Conservation (phyloP, 129 eudicot species). For the Silybum marianum region DNA sequence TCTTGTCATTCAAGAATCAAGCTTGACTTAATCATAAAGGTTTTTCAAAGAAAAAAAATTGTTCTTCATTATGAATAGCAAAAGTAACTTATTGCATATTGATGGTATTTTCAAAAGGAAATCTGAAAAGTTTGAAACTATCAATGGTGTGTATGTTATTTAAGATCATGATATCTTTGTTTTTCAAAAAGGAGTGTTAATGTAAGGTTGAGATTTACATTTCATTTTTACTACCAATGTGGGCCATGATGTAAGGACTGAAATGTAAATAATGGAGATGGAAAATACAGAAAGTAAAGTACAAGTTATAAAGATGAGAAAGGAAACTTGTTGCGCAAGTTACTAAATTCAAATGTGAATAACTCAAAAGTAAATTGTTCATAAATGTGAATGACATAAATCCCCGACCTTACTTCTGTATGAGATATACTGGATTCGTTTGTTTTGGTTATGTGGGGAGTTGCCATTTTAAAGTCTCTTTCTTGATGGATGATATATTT, state of each 20-base stretch:
- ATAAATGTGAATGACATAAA: too few species aligned
- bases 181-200: not conserved
- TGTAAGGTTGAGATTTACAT: not conserved
- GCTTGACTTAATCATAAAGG: not conserved
- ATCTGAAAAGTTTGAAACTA: not conserved
- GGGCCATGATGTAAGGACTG: not conserved
- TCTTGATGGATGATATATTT: not conserved
- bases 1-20: conserved; percentile 7
- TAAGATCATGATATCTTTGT: not conserved
- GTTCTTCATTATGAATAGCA: not conserved
- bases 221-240: not conserved
- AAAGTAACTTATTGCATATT: conserved; percentile 1
- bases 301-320: too few species aligned
- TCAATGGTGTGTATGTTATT: not conserved
- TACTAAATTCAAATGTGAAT: too few species aligned
- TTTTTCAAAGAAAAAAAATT: not conserved
- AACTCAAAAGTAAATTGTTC: too few species aligned
- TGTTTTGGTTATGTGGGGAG: not conserved
- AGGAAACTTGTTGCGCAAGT: too few species aligned
- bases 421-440: not conserved
- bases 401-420: not conserved
- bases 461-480: not conserved
- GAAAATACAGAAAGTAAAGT: too few species aligned
- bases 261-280: too few species aligned
- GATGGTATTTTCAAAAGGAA: not conserved